phyloP scores from a whole-genome alignment of 2,329 filamentous ascomycete species.

The Clonostachys byssicola region DNA sequence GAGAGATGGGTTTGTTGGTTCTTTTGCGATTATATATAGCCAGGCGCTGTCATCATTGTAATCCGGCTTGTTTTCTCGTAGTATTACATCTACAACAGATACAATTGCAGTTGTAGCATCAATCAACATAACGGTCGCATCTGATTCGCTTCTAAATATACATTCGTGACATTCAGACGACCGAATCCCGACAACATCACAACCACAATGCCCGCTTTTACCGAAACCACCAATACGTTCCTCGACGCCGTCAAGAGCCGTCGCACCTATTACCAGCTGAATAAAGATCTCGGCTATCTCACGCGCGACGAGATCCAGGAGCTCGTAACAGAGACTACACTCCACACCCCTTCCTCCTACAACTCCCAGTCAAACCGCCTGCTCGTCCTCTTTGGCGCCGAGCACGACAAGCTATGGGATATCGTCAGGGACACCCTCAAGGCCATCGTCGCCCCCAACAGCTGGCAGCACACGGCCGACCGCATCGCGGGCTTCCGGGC shows the following conservation, averaged over 20 bases:
- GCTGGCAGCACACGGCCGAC: slow-evolving; percentile 48
- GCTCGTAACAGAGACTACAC: slow-evolving; percentile 60
- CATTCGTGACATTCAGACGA: no score
- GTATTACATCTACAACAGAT: no score
- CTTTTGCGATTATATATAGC: no score
- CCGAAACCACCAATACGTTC: slow-evolving; percentile 40
- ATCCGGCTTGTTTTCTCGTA: no score
- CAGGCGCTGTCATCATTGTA: no score
- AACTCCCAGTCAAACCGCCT: slow-evolving; percentile 82
- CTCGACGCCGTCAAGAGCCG: slow-evolving; percentile 63
- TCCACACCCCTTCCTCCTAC: slow-evolving; percentile 75
- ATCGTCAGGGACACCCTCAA: slow-evolving; percentile 50
- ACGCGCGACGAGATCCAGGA: slow-evolving; percentile 53
- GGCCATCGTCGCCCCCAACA: slow-evolving; percentile 45
- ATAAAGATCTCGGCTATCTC: slow-evolving; percentile 50
- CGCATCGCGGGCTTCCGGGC: slow-evolving; percentile 56
- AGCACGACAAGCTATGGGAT: slow-evolving; percentile 89
- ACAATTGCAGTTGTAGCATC: no score
- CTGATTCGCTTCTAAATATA: no score
- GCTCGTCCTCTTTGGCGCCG: slow-evolving; percentile 72
- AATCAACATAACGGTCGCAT: no score
- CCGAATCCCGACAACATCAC: no score
- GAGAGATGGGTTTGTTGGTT: no score
- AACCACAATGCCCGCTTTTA: no score
- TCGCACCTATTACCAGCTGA: slow-evolving; percentile 65